Evolutionary conservation across 2,329 filamentous ascomycete genomes (phyloP).

Genomic region (Trichoderma citrinoviride): DNA sequence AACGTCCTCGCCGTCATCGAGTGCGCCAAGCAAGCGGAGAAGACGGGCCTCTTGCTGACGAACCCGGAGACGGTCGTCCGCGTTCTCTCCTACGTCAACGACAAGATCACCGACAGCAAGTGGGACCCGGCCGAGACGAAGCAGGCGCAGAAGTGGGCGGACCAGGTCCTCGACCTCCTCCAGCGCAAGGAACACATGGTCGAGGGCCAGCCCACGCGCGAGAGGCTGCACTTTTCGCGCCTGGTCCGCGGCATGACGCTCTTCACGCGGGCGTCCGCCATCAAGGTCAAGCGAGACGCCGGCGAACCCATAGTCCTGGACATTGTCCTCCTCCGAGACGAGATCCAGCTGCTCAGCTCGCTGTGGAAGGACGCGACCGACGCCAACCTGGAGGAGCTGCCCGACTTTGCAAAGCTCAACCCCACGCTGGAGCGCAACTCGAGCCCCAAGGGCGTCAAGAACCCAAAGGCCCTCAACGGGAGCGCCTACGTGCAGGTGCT

Average conservation of each 20-base stretch:
- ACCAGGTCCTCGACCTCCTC: conserved; percentile 50
- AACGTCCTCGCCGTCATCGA: conserved; percentile 49
- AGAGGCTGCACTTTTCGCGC: conserved; percentile 30
- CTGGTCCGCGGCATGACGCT: conserved; percentile 34
- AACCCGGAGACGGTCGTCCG: conserved; percentile 39
- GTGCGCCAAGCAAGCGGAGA: conserved; percentile 45
- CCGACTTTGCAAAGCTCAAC: conserved; percentile 31
- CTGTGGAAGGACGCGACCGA: conserved; percentile 29
- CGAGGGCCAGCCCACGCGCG: conserved; percentile 20
- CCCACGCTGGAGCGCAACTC: conserved; percentile 24
- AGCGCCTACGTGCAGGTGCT: conserved; percentile 31
- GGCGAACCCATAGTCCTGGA: conserved; percentile 29
- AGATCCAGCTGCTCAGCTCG: conserved; percentile 29
- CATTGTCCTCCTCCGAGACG: conserved; percentile 31
- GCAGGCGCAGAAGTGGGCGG: conserved; percentile 46
- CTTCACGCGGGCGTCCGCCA: conserved; percentile 31
- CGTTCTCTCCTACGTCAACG: conserved; percentile 32
- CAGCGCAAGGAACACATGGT: conserved; percentile 42
- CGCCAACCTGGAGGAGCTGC: conserved; percentile 25
- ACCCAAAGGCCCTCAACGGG: conserved; percentile 27
- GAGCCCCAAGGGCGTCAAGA: conserved; percentile 8
- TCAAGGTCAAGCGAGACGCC: conserved; percentile 29
- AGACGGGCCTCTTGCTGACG: conserved; percentile 47
- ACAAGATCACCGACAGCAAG: conserved; percentile 40
- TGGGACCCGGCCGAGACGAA: conserved; percentile 38